Evolutionary conservation across 805 yeast species (phyloP), one percentile per base, ranked within the genome.

Genomic region (Schwanniomyces polymorphus): DNA sequence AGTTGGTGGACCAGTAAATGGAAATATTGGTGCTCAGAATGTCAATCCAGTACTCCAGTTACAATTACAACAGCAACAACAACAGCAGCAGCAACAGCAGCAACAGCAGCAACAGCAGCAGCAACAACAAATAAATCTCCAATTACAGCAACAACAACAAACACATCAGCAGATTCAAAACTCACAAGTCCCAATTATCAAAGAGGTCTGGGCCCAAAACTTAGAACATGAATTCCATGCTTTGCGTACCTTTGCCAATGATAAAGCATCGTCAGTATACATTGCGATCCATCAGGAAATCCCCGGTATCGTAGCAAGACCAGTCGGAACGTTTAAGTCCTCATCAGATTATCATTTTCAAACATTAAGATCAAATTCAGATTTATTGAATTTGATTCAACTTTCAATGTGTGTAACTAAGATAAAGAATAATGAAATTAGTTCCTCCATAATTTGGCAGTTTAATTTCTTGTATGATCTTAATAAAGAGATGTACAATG

Each of bases 271-370:
- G 7, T 51, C 59, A 56, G 79, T 82, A 46, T 73, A 76, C 54
- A 79, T 86, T 23, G 79, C 88, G 2, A 79, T 91, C 48, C 91
- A 91, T 56, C 91, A 95, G 41, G 98, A 94, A 65, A 91, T 94
- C 61, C 97, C 97, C 0, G 99, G 99, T 0, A 88, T 95, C 18
- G 86, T 92, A 25, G 97, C 97, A 2, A 80, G 99, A 57, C 99
- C 99, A 12, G 88, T 94, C 50, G 99, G 99, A 16, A 82, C 88
- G 16, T 94, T 94, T 68, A 82, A 89, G 57, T 84, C 94, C 2
- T 88, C 94, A 12, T 78, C 86, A 21, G 98, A 94, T 65, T 94
- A 91, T 67, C 98, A 94, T 65, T 94, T 92, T 63, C 99, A 94
- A 67, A 92, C 98, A 0, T 78, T 94, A 68, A 79, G 99, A 60